Evolutionary conservation across 805 yeast species (phyloP), one percentile per base, ranked within the genome.

Genomic region (Zygoascus bituminiphila): DNA sequence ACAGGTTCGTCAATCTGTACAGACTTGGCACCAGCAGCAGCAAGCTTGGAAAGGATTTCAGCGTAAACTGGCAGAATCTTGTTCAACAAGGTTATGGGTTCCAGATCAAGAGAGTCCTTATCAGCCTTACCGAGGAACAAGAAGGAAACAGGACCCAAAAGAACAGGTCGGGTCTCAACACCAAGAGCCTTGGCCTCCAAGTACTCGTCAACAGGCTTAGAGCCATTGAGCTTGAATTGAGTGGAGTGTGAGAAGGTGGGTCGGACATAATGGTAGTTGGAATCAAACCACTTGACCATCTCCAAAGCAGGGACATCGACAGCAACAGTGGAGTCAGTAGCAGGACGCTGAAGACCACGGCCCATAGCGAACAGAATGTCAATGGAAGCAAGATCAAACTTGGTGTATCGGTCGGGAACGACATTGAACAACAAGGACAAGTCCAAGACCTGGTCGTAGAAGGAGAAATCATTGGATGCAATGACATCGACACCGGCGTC

Each of bases 211-310:
- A 93, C 93, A 65, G 98, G 98, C 79, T 93, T 93, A 64, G 82
- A 76, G 66, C 96, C 95, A 73, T 84, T 88, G 72, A 93, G 84
- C 78, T 93, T 89, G 86, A 93, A 93, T 66, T 82, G 82, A 57
- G 97, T 91, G 61, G 88, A 78, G 78, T 88, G 82, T 50, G 96
- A 85, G 79, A 93, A 89, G 60, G 98, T 93, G 73, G 98, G 98
- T 79, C 98, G 87, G 66, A 93, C 98, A 72, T 93, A 93, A 75
- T 93, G 98, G 87, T 93, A 93, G 88, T 93, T 93, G 58, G 97
- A 86, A 75, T 93, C 98, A 64, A 93, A 93, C 98, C 98, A 93
- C 79, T 93, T 93, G 62, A 93, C 98, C 98, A 93, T 93, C 81
- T 93, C 73, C 69, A 88, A 79, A 63, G 98, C 98, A 56, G 98